Evolutionary conservation across 345 rosid genomes (phyloP).

Genomic region (Lenwebbia sp.): DNA sequence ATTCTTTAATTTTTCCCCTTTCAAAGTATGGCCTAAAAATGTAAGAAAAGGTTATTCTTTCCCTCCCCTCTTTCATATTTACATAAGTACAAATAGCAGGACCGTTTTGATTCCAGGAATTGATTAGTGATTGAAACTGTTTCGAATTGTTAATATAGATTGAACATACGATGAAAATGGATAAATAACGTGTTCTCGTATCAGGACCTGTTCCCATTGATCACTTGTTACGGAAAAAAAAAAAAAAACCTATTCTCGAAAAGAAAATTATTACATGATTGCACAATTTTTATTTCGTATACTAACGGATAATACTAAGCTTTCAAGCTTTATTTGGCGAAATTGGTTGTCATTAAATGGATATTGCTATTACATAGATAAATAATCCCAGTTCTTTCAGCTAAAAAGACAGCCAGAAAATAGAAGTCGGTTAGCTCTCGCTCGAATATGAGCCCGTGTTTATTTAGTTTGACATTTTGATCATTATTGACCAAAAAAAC

Average conservation of each 20-base stretch:
- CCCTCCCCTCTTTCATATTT: not conserved
- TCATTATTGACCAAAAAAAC: not conserved
- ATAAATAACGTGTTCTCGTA: fast-evolving
- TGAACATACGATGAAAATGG: not conserved
- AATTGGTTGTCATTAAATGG: not conserved
- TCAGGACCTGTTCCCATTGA: fast-evolving
- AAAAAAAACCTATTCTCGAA: not conserved
- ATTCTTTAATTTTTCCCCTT: not conserved
- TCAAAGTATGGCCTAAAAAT: too few species aligned
- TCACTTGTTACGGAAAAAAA: not conserved
- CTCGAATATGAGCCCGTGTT: not conserved
- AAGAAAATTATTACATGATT: not conserved
- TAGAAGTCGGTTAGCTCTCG: fast-evolving
- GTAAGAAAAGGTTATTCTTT: too few species aligned
- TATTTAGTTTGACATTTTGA: not conserved
- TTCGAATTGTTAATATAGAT: not conserved
- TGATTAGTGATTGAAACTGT: not conserved
- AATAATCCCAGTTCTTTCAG: not conserved
- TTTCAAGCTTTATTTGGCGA: not conserved
- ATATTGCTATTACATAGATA: not conserved
- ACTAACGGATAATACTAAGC: not conserved
- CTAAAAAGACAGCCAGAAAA: not conserved
- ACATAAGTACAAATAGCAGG: not conserved
- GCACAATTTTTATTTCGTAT: not conserved
- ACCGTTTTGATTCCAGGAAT: fast-evolving